A percentile compares a stretch with the other conserved stretches of the same genome.
These are phyloP conservation scores for Termitomyces sp. DNA, from an alignment of 768 basidiomycete genomes.

Conservation along the genomic window DNA sequence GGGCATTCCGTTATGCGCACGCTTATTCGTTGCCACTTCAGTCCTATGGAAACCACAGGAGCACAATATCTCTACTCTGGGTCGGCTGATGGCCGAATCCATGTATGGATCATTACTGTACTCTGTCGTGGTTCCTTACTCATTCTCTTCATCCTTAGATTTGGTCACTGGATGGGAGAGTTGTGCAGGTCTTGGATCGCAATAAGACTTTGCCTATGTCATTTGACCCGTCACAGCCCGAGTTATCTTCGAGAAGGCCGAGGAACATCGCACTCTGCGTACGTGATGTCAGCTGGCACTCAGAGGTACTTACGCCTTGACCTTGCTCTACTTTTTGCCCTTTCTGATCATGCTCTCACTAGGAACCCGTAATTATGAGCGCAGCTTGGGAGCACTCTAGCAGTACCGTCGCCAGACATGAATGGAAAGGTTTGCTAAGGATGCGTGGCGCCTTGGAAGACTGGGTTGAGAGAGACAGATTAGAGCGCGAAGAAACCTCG, in stretches of 20 bases:
- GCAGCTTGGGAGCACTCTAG: slow-evolving; percentile 81
- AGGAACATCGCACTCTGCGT: slow-evolving; percentile 52
- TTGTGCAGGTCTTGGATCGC: slow-evolving; percentile 84
- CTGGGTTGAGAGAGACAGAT: slow-evolving; percentile 54
- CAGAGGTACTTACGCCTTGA: slow-evolving; percentile 45
- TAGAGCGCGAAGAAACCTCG: slow-evolving; percentile 19
- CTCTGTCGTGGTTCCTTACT: slow-evolving; percentile 1
- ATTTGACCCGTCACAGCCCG: slow-evolving; percentile 66
- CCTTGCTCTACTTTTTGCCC: background rate
- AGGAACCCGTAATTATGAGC: slow-evolving; percentile 91
- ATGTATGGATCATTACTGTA: slow-evolving; percentile 44
- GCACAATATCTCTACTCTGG: slow-evolving; percentile 94
- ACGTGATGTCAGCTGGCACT: slow-evolving; percentile 95
- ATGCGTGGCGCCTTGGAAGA: slow-evolving; percentile 66
- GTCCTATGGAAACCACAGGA: slow-evolving; percentile 89
- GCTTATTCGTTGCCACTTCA: slow-evolving; percentile 95
- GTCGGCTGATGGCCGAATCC: slow-evolving; percentile 79
- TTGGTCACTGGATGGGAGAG: slow-evolving; percentile 89
- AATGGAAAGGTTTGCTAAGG: slow-evolving; percentile 92
- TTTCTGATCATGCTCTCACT: background rate
- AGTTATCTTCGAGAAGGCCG: slow-evolving; percentile 32
- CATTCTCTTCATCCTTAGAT: slow-evolving; percentile 49
- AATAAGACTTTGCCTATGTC: slow-evolving; percentile 66
- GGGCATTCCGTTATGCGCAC: slow-evolving; percentile 90
- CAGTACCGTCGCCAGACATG: slow-evolving; percentile 85